phyloP scores from a whole-genome alignment of 148 eudicot genomes.

The Fagopyrum esculentum region DNA sequence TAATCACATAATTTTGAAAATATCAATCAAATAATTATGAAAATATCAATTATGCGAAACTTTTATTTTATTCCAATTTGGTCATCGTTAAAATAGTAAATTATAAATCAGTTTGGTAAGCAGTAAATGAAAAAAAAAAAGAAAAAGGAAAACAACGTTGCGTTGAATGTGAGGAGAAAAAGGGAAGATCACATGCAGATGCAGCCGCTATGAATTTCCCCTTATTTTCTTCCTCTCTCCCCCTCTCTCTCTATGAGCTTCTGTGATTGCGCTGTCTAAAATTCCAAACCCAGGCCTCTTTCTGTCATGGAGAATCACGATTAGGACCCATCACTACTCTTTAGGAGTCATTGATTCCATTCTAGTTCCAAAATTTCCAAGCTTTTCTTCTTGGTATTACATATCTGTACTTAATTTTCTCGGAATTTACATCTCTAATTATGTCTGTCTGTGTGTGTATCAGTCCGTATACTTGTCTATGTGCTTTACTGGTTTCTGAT shows the following conservation, averaged over 20 bases:
- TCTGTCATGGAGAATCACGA: background rate
- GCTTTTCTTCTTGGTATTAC: constrained; percentile 4
- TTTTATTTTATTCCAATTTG: no score
- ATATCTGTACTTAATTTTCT: background rate
- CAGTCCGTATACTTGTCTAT: background rate
- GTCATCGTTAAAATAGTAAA: no score
- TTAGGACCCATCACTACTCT: background rate
- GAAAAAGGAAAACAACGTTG: background rate
- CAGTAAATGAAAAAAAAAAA: background rate
- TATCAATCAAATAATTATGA: no score
- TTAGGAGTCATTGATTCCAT: background rate
- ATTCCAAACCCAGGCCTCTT: background rate
- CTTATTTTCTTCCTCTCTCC: background rate
- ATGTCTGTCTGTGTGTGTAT: constrained; percentile 1
- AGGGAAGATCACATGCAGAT: constrained; percentile 12
- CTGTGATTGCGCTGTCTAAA: background rate
- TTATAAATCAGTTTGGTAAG: background rate
- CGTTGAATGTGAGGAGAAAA: constrained; percentile 14
- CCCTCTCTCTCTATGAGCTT: background rate
- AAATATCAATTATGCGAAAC: no score
- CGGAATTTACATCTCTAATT: background rate
- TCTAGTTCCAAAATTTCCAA: background rate
- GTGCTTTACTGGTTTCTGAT: background rate
- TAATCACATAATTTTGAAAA: no score
- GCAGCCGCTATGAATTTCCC: constrained; percentile 6